Conservation (phyloP, 345 rosid genomes). For the Camelina laxa region DNA sequence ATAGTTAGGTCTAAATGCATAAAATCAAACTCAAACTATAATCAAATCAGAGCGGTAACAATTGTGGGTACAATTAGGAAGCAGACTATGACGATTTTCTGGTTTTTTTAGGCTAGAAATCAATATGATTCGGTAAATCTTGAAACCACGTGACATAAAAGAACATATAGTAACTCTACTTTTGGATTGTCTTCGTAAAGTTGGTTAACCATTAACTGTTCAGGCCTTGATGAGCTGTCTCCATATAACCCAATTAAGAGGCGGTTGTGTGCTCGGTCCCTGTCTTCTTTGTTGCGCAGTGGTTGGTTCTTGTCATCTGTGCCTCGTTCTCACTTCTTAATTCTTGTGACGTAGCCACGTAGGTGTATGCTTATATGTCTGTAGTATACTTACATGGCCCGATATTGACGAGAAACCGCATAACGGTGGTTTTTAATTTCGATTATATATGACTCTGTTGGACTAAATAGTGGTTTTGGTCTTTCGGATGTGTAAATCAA, state of each 20-base stretch:
- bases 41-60: not conserved
- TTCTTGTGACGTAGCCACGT: not conserved
- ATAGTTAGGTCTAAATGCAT: not conserved
- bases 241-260: conserved; percentile 1
- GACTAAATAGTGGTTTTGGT: too few relatives aligned
- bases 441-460: too few relatives aligned
- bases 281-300: not conserved
- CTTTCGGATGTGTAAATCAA: too few relatives aligned
- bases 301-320: not conserved
- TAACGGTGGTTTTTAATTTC: too few relatives aligned
- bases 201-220: not conserved
- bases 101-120: not conserved
- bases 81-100: conserved; percentile 6
- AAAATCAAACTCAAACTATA: not conserved
- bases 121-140: not conserved
- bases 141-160: not conserved
- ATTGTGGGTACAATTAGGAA: conserved; percentile 14
- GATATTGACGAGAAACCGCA: too few relatives aligned
- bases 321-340: not conserved
- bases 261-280: not conserved
- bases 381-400: too few relatives aligned
- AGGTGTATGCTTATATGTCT: too few relatives aligned
- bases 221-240: conserved; percentile 1
- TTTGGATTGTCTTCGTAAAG: not conserved
- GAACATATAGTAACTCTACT: not conserved